A percentile compares a stretch with the other conserved stretches of the same genome.
Evolutionary conservation across 495 filamentous ascomycete species (phyloP).

Genomic region (Glarea lozoyensis): DNA sequence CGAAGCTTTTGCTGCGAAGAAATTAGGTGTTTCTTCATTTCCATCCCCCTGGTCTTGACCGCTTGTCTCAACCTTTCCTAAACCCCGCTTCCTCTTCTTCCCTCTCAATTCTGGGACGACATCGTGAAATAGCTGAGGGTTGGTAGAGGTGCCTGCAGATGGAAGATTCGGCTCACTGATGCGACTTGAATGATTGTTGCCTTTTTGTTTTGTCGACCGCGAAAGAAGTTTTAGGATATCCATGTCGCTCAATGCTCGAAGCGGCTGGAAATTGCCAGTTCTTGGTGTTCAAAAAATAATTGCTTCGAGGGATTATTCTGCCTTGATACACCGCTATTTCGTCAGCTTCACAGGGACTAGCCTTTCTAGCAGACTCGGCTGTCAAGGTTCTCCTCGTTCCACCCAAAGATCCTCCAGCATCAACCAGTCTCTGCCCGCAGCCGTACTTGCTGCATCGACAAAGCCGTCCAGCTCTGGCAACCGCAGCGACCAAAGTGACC

Average conservation of each 20-base stretch:
- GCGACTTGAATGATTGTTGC: no score
- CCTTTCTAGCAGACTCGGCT: no score
- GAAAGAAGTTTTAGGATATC: slow-evolving; percentile 62
- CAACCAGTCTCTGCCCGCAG: no score
- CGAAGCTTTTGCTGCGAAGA: slow-evolving; percentile 29
- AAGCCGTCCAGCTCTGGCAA: no score
- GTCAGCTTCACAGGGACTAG: no score
- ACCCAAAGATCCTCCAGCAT: no score
- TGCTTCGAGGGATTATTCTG: background rate
- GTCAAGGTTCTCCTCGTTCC: no score
- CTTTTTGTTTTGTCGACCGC: slow-evolving; percentile 50
- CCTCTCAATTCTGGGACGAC: slow-evolving; percentile 24
- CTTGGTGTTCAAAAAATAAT: background rate
- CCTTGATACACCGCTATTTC: background rate
- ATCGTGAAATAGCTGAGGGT: slow-evolving; percentile 43
- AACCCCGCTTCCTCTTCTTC: slow-evolving; percentile 40
- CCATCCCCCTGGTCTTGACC: slow-evolving; percentile 9
- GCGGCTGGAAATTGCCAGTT: background rate
- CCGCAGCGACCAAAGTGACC: no score
- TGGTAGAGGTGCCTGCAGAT: slow-evolving; percentile 38
- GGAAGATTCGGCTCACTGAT: slow-evolving; percentile 36
- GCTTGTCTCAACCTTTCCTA: slow-evolving; percentile 18
- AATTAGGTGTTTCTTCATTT: slow-evolving; percentile 33
- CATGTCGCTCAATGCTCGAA: slow-evolving; percentile 27
- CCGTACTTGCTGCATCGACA: no score